Evolutionary conservation across 2,329 filamentous ascomycete genomes (phyloP).

Genomic region (Ascosphaera apis): DNA sequence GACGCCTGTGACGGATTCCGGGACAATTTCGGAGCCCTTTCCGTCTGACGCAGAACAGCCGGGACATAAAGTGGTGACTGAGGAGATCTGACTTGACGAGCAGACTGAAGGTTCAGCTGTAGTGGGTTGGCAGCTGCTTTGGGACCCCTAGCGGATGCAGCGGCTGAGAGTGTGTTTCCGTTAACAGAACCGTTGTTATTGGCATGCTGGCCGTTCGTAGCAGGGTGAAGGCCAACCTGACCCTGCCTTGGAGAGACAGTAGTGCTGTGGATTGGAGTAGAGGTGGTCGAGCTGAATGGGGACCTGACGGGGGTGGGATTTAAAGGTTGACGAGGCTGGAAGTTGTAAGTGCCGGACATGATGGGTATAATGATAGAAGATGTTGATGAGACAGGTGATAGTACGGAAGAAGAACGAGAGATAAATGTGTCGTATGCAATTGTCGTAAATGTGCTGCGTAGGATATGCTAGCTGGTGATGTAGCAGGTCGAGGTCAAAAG

Average conservation of each 20-base stretch:
- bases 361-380: not conserved
- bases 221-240: slow-evolving; percentile 11
- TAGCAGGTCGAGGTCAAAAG: too few species aligned
- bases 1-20: slow-evolving; percentile 2
- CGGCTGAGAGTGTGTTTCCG: not conserved
- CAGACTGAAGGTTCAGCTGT: slow-evolving; percentile 20
- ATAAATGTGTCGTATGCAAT: too few species aligned
- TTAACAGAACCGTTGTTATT: slow-evolving; percentile 2
- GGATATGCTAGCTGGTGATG: too few species aligned
- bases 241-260: slow-evolving; percentile 27
- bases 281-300: slow-evolving; percentile 23
- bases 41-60: slow-evolving; percentile 37
- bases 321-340: slow-evolving; percentile 2
- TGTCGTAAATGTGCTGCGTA: too few species aligned
- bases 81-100: slow-evolving; percentile 33
- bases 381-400: not conserved
- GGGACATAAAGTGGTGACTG: slow-evolving; percentile 40
- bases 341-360: not conserved
- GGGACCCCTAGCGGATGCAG: not conserved
- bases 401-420: too few species aligned
- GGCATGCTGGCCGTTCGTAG: slow-evolving; percentile 3
- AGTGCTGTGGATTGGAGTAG: slow-evolving; percentile 30
- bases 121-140: slow-evolving; percentile 5
- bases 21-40: slow-evolving; percentile 24
- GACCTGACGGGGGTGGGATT: slow-evolving; percentile 10